Base-by-base conservation (phyloP, 208 protist species). In the Trypanosoma lewisi region DNA sequence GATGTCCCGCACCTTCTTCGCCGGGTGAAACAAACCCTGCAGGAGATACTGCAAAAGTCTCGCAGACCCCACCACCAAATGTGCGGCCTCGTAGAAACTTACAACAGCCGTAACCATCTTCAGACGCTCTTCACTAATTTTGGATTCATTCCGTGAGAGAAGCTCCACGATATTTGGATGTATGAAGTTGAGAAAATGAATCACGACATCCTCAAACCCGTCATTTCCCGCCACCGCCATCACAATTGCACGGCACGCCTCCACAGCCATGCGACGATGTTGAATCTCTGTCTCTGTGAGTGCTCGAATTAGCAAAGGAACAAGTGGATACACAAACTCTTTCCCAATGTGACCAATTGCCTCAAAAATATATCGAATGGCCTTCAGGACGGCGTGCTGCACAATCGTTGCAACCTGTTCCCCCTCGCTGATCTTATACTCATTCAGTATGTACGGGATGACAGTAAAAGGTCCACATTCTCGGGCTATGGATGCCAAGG, bases 111-210 rank as follows among this genome's bases (percentile, higher is more conserved):
- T 92, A 25, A 96, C 78, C 78, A 96, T 77, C 76, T 93, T 93
- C 0, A 93, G 78, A 21, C 86, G 82, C 74, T 96, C 89, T 70
- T 90, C 86, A 8, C 71, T 79, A 12, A 93, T 75, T 34, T 83
- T 83, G 3, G 70, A 63, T 63, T 93, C 82, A 53, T 88, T 89
- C 48, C 80, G 98, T 1, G 98, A 93, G 21, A 98, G 95, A 16
- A 98, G 96, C 84, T 99, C 99, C 61, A 99, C 99, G 49, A 99
- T 98, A 80, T 99, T 99, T 4, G 99, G 99, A 89, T 98, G 99
- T 16, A 99, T 85, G 70, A 96, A 98, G 77, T 99, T 99, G 39
- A 99, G 84, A 14, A 99, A 74, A 78, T 99, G 99, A 8, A 93
- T 55, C 1, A 99, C 77, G n/a, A 98, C 90, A 44, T 99, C 98